phyloP scores from a whole-genome alignment of 768 basidiomycete species.

The Russula virescens region DNA sequence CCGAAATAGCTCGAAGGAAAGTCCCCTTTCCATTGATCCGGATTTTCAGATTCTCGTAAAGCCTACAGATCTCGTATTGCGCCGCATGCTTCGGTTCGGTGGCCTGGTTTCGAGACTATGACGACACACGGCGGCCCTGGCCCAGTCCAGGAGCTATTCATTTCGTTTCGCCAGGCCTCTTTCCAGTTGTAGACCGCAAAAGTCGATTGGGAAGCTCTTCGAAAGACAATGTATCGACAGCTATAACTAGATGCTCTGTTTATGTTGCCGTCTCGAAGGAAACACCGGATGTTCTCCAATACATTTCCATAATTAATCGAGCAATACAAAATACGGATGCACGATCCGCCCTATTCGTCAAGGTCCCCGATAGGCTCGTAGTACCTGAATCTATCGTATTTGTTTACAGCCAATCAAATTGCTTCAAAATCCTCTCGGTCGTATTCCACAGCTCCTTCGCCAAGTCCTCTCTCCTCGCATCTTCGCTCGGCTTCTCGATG shows the following conservation, averaged over 20 bases:
- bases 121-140: too few species aligned
- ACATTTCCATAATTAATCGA: background rate
- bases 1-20: too few species aligned
- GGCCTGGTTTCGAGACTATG: too few species aligned
- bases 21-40: too few species aligned
- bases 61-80: too few species aligned
- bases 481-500: constrained; percentile 28
- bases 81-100: too few species aligned
- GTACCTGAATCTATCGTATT: background rate
- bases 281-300: background rate
- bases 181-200: background rate
- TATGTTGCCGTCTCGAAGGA: background rate
- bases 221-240: background rate
- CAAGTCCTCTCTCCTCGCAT: constrained; percentile 32
- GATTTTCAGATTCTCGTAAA: too few species aligned
- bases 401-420: constrained; percentile 9
- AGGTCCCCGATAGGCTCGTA: background rate
- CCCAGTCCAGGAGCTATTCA: too few species aligned
- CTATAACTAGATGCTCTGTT: background rate
- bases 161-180: too few species aligned
- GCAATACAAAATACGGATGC: background rate
- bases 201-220: background rate
- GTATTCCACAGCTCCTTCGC: constrained; percentile 38
- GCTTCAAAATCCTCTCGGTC: constrained; percentile 28
- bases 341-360: background rate